A percentile compares a stretch with the other conserved stretches of the same genome.
Conservation (phyloP, 805 yeast genomes). For the Grigorovia yakushimaensis region DNA sequence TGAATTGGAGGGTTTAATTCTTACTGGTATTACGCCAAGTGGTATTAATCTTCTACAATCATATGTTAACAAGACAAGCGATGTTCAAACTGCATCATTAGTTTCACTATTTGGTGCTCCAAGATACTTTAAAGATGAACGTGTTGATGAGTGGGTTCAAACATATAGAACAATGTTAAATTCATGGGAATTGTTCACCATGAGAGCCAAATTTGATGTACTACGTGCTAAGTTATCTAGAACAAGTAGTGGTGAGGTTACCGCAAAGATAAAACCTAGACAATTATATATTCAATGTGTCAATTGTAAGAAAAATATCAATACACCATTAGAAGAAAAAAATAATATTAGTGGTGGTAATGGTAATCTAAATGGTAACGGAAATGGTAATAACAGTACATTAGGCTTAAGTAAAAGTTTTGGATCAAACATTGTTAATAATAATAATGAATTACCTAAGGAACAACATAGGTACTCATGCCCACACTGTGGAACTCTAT, state of each 20-base stretch:
- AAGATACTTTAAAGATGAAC: constrained; percentile 59
- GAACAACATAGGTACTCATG: constrained; percentile 35
- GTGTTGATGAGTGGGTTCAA: constrained; percentile 73
- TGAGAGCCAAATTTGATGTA: constrained; percentile 79
- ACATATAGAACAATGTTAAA: constrained; percentile 60
- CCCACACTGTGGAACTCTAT: constrained; percentile 77
- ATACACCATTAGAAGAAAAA: constrained; percentile 17
- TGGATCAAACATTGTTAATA: not conserved
- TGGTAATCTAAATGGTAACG: not conserved
- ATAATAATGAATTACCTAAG: not conserved
- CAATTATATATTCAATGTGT: constrained; percentile 77
- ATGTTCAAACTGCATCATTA: constrained; percentile 84
- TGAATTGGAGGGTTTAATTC: constrained; percentile 79
- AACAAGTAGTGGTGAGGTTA: constrained; percentile 38
- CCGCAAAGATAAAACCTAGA: constrained; percentile 46
- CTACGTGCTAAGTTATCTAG: constrained; percentile 56
- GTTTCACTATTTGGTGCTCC: constrained; percentile 78
- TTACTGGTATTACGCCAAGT: constrained; percentile 85
- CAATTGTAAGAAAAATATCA: constrained; percentile 68
- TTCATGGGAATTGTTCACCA: constrained; percentile 71
- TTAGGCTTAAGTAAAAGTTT: not conserved
- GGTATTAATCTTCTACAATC: constrained; percentile 77
- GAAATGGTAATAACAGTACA: constrained; percentile 8
- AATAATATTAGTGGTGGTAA: not conserved
- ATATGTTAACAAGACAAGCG: constrained; percentile 80